Percentiles rank a stretch among this genome's conserved stretches.
Conservation (phyloP, 2,329 filamentous ascomycete species). For the Beauveria sp. region DNA sequence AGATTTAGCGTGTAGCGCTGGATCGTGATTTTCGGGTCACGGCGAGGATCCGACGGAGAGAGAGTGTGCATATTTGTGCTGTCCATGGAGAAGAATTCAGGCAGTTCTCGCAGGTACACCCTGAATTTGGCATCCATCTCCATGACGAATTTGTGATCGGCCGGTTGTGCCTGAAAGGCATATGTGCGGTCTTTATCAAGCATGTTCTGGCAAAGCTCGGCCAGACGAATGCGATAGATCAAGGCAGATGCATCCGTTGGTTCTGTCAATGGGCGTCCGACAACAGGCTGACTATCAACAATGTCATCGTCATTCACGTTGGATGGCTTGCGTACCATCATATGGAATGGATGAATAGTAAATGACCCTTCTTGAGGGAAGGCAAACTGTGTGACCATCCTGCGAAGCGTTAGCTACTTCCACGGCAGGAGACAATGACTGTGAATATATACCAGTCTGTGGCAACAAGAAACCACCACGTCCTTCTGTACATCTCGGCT, state of each 20-base stretch:
- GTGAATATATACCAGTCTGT: slow-evolving; percentile 30
- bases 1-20: slow-evolving; percentile 27
- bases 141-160: slow-evolving; percentile 24
- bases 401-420: slow-evolving; percentile 13
- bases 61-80: slow-evolving; percentile 15
- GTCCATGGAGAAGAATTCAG: slow-evolving; percentile 22
- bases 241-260: slow-evolving; percentile 30
- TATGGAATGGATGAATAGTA: slow-evolving; percentile 29
- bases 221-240: slow-evolving; percentile 29
- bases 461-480: slow-evolving; percentile 37
- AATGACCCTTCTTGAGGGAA: slow-evolving; percentile 29
- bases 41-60: slow-evolving; percentile 17
- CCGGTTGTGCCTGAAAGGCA: slow-evolving; percentile 21
- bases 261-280: slow-evolving; percentile 23
- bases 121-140: slow-evolving; percentile 25
- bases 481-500: slow-evolving; percentile 30
- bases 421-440: not conserved
- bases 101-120: slow-evolving; percentile 21
- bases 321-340: slow-evolving; percentile 29
- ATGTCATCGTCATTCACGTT: slow-evolving; percentile 33
- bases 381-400: slow-evolving; percentile 29
- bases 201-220: slow-evolving; percentile 29
- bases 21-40: slow-evolving; percentile 19
- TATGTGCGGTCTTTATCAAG: slow-evolving; percentile 24
- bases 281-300: slow-evolving; percentile 19